A percentile compares a stretch with the other conserved stretches of the same genome.
These are phyloP conservation scores for Kickxella alabastrina DNA, from an alignment of 192 early-diverging fungal genomes.

Conservation along the genomic window DNA sequence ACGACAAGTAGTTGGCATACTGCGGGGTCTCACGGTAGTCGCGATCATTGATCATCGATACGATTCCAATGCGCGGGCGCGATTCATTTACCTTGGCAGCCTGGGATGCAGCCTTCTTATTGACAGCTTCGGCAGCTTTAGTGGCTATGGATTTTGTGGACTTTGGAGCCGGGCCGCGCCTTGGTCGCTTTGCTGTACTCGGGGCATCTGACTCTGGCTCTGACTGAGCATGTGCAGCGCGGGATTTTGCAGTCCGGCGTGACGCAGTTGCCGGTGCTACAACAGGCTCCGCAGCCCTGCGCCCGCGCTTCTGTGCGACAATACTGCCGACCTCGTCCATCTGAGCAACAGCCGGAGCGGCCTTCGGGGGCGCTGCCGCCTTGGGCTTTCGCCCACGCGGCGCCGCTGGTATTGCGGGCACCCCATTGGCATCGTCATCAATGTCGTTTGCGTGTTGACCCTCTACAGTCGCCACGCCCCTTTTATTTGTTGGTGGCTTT, in stretches of 20 bases:
- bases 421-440: neutral
- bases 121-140: neutral
- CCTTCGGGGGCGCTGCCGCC: neutral
- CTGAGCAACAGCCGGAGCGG: neutral
- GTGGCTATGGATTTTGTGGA: too few species aligned
- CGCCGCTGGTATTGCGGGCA: too few species aligned
- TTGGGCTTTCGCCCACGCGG: too few species aligned
- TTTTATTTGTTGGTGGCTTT: conserved; percentile 7
- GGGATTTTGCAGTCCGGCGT: neutral
- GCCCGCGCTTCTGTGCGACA: neutral
- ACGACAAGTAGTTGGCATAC: conserved; percentile 31
- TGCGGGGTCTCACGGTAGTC: conserved; percentile 27
- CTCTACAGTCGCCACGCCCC: neutral
- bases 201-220: neutral
- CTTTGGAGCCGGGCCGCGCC: too few species aligned
- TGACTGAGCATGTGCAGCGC: neutral
- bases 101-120: neutral
- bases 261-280: neutral
- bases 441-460: neutral
- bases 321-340: conserved; percentile 12
- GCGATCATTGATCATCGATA: conserved; percentile 42
- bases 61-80: conserved; percentile 40
- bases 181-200: too few species aligned
- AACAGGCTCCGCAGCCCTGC: neutral
- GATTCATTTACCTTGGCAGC: neutral